Evolutionary conservation across 352 stramenopile genomes (phyloP).

Genomic region (Globisporangium megalacanthum): DNA sequence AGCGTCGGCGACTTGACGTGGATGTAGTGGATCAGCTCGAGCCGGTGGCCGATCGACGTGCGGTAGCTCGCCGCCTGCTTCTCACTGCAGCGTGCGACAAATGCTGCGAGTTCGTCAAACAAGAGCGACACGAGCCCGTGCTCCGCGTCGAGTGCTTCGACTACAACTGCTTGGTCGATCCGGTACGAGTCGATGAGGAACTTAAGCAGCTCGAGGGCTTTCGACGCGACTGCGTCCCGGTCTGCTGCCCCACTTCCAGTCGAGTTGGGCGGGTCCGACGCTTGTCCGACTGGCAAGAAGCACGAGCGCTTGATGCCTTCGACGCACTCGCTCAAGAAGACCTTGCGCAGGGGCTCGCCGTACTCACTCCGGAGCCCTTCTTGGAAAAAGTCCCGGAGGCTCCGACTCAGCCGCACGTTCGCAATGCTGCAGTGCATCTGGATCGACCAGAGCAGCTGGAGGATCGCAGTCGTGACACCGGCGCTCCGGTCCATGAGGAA

Average conservation of each 20-base stretch:
- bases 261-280: slow-evolving; percentile 3
- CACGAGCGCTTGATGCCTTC: slow-evolving; percentile 75
- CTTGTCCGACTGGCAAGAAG: slow-evolving; percentile 21
- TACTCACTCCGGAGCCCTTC: slow-evolving; percentile 70
- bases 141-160: slow-evolving; percentile 70
- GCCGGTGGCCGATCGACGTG: slow-evolving; percentile 72
- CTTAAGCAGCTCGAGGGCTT: slow-evolving; percentile 77
- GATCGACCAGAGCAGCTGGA: slow-evolving; percentile 81
- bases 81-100: slow-evolving; percentile 51
- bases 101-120: slow-evolving; percentile 82
- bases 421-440: slow-evolving; percentile 62
- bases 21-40: slow-evolving; percentile 85
- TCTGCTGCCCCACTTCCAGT: slow-evolving; percentile 11
- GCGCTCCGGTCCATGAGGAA: slow-evolving; percentile 70
- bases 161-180: slow-evolving; percentile 52
- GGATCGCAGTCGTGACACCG: slow-evolving; percentile 54
- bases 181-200: slow-evolving; percentile 86
- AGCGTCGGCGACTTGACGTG: slow-evolving; percentile 76
- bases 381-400: slow-evolving; percentile 74
- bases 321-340: slow-evolving; percentile 70
- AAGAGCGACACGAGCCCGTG: slow-evolving; percentile 68
- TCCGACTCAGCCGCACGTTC: slow-evolving; percentile 58
- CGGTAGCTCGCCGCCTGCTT: slow-evolving; percentile 51
- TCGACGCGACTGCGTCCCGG: slow-evolving; percentile 49
- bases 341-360: slow-evolving; percentile 58